Percentiles rank a stretch among this genome's conserved stretches.
Evolutionary conservation across 2,329 filamentous ascomycete genomes (phyloP).

Genomic region (Blumeriella jaapii): DNA sequence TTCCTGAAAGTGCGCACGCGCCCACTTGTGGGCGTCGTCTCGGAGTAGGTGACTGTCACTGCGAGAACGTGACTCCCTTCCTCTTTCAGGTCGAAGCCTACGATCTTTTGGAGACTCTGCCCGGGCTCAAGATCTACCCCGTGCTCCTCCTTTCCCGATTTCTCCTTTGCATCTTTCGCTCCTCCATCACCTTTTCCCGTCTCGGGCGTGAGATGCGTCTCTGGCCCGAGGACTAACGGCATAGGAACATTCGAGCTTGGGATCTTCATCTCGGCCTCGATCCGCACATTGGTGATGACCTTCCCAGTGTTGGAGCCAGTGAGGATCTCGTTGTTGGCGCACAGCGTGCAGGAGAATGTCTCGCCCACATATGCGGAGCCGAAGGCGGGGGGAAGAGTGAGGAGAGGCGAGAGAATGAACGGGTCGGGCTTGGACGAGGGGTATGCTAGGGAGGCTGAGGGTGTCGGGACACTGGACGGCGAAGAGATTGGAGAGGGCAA

Average conservation of each 20-base stretch:
- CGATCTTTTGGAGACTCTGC: conserved; percentile 66
- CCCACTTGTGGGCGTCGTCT: conserved; percentile 60
- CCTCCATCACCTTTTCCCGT: conserved; percentile 11
- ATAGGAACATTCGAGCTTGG: conserved; percentile 51
- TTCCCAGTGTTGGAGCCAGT: conserved; percentile 29
- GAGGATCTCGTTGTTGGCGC: conserved; percentile 77
- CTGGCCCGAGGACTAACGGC: conserved; percentile 44
- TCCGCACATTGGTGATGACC: conserved; percentile 60
- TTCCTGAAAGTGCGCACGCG: conserved; percentile 83
- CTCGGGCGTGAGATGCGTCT: conserved; percentile 5
- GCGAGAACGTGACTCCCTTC: conserved; percentile 89
- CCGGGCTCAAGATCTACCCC: conserved; percentile 45
- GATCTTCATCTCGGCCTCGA: conserved; percentile 92
- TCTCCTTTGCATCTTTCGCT: conserved; percentile 8
- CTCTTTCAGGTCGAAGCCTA: conserved; percentile 82
- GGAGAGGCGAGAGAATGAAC: conserved; percentile 46
- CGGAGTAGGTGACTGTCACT: conserved; percentile 89
- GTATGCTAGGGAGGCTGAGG: conserved; percentile 65
- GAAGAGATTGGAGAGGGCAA: conserved; percentile 32
- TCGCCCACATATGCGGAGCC: conserved; percentile 93
- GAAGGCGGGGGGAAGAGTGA: conserved; percentile 84
- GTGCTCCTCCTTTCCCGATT: conserved; percentile 2
- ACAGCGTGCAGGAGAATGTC: conserved; percentile 86
- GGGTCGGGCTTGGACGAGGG: conserved; percentile 37
- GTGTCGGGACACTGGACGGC: conserved; percentile 29